A percentile compares a stretch with the other conserved stretches of the same genome.
phyloP scores from a whole-genome alignment of 306 rosid species.

The Cucurbita ficifolia region DNA sequence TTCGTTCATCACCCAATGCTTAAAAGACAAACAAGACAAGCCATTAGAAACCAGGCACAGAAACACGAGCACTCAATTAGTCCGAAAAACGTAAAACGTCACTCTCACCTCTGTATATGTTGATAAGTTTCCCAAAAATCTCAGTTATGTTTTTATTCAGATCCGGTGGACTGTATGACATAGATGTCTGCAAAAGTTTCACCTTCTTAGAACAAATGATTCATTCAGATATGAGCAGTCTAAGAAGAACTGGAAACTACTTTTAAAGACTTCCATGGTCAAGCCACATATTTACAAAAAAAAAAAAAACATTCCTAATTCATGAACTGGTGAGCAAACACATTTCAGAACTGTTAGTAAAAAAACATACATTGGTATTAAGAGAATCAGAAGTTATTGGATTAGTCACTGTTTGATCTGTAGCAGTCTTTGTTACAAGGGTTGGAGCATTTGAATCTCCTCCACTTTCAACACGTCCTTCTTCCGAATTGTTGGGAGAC shows the following conservation, averaged over 20 bases:
- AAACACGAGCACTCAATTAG: not conserved
- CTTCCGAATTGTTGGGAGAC: conserved; percentile 18
- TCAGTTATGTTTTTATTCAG: conserved; percentile 59
- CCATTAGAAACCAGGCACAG: conserved; percentile 3
- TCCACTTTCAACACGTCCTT: conserved; percentile 7
- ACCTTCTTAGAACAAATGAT: not conserved
- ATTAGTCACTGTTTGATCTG: conserved; percentile 13
- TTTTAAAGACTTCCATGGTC: not conserved
- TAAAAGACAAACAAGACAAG: conserved; percentile 18
- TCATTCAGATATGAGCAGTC: not conserved
- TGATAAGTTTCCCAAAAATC: conserved; percentile 75
- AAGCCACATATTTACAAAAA: not conserved
- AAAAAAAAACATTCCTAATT: not conserved
- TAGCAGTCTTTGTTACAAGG: conserved; percentile 7
- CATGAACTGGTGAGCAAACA: not conserved
- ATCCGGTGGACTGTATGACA: conserved; percentile 48
- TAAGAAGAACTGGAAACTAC: not conserved
- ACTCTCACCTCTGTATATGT: conserved; percentile 68
- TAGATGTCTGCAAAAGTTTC: not conserved
- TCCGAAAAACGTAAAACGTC: not conserved
- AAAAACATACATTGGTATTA: conserved; percentile 28
- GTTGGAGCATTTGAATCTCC: conserved; percentile 10
- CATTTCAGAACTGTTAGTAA: not conserved
- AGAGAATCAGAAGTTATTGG: conserved; percentile 18
- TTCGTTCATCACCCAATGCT: conserved; percentile 87